phyloP scores from a whole-genome alignment of 2,329 filamentous ascomycete species.

The Sordariomycetes sp. region DNA sequence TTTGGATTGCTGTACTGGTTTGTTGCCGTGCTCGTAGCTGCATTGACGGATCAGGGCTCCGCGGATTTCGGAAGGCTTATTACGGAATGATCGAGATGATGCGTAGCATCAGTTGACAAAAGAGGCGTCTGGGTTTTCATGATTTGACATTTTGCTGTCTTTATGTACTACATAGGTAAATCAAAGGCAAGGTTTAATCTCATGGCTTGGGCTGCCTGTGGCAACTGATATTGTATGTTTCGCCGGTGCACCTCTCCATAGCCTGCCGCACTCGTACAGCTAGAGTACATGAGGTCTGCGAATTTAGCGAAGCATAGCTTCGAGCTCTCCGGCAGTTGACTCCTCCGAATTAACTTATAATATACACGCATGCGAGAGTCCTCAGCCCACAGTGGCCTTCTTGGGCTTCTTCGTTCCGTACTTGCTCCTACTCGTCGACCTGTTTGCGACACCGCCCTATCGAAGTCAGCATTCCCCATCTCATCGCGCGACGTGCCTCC shows the following conservation, averaged over 20 bases:
- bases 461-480: slow-evolving; percentile 8
- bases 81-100: not conserved
- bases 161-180: too few relatives aligned
- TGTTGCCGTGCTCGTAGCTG: not conserved
- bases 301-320: too few relatives aligned
- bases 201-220: too few relatives aligned
- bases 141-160: not conserved
- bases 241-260: too few relatives aligned
- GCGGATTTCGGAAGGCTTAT: not conserved
- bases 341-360: too few relatives aligned
- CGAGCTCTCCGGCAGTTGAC: too few relatives aligned
- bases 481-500: not conserved
- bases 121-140: slow-evolving; percentile 4
- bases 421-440: slow-evolving; percentile 82
- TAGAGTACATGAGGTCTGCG: too few relatives aligned
- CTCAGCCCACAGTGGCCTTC: slow-evolving; percentile 51
- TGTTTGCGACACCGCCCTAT: slow-evolving; percentile 82
- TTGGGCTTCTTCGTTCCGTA: slow-evolving; percentile 99
- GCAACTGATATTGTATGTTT: too few relatives aligned
- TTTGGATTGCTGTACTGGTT: too few relatives aligned
- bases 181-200: too few relatives aligned
- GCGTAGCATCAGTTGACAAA: not conserved
- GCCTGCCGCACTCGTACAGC: too few relatives aligned
- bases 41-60: not conserved
- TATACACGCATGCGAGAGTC: too few relatives aligned